phyloP scores from a whole-genome alignment of 2,329 filamentous ascomycete species.

The Akanthomyces uredinophilus region DNA sequence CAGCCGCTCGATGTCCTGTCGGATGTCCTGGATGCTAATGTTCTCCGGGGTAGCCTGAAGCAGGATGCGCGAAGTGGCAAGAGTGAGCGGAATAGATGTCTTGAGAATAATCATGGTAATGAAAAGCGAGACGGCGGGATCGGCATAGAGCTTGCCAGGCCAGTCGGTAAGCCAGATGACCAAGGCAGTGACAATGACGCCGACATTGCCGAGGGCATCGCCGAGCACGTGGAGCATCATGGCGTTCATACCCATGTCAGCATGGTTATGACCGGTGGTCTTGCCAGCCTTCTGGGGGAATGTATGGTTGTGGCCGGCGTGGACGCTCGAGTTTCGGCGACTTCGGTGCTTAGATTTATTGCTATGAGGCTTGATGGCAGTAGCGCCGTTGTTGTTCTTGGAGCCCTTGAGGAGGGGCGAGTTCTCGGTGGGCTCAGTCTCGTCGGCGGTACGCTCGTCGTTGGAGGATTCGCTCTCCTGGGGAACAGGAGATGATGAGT shows the following conservation, averaged over 20 bases:
- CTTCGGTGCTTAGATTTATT: constrained; percentile 24
- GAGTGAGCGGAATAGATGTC: constrained; percentile 73
- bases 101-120: constrained; percentile 77
- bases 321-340: constrained; percentile 49
- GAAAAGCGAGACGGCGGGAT: constrained; percentile 86
- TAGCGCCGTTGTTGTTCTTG: constrained; percentile 26
- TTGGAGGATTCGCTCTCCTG: constrained; percentile 49
- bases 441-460: constrained; percentile 38
- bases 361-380: constrained; percentile 20
- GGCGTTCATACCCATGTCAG: constrained; percentile 91
- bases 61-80: constrained; percentile 78
- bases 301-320: constrained; percentile 74
- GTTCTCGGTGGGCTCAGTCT: constrained; percentile 39
- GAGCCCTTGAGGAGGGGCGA: constrained; percentile 43
- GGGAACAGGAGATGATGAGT: constrained; percentile 36
- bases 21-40: constrained; percentile 83
- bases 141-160: constrained; percentile 78
- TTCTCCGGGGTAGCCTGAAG: constrained; percentile 90
- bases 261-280: constrained; percentile 69
- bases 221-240: constrained; percentile 74
- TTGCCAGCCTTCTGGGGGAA: constrained; percentile 59
- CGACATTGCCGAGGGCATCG: constrained; percentile 80
- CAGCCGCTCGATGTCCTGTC: constrained; percentile 81
- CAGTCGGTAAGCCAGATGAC: constrained; percentile 88
- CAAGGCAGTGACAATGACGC: constrained; percentile 76